A percentile compares a stretch with the other conserved stretches of the same genome.
Evolutionary conservation across 1,284 basidiomycete genomes (phyloP).

Genomic region (Cryptococcus deneoformans): DNA sequence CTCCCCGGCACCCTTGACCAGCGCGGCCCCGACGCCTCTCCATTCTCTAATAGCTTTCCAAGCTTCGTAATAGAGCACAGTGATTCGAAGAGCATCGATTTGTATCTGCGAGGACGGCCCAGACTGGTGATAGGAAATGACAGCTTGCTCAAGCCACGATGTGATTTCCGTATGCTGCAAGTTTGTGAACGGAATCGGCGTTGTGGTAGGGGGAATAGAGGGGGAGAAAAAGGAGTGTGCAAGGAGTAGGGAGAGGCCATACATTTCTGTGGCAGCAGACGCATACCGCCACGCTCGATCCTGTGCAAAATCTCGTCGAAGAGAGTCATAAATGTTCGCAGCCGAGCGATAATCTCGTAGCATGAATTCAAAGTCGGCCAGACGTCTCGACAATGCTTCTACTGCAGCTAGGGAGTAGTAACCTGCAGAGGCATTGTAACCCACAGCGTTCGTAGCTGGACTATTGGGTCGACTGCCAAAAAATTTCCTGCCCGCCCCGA

Average conservation of each 20-base stretch:
- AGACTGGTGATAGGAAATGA: conserved; percentile 32
- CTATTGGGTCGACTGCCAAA: conserved; percentile 49
- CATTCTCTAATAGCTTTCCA: conserved; percentile 48
- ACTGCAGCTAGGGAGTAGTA: conserved; percentile 52
- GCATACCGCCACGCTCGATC: conserved; percentile 49
- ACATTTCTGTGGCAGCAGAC: conserved; percentile 51
- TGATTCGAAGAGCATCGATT: conserved; percentile 48
- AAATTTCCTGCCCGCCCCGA: conserved; percentile 61
- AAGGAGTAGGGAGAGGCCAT: conserved; percentile 45
- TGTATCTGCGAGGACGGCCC: conserved; percentile 35
- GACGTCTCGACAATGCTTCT: conserved; percentile 56
- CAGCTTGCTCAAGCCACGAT: conserved; percentile 48
- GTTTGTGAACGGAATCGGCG: conserved; percentile 30
- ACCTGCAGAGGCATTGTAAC: conserved; percentile 44
- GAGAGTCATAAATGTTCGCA: conserved; percentile 75
- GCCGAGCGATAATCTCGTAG: conserved; percentile 88
- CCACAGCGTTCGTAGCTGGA: conserved; percentile 35
- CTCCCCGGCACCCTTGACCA: conserved; percentile 47
- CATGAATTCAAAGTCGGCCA: conserved; percentile 94
- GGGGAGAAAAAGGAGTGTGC: conserved; percentile 41
- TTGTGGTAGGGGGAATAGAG: conserved; percentile 29
- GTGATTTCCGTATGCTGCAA: conserved; percentile 46
- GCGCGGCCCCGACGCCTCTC: conserved; percentile 36
- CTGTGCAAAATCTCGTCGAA: conserved; percentile 64
- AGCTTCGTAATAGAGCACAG: conserved; percentile 49